These are phyloP conservation scores for Geopyxis carbonaria DNA, from an alignment of 495 filamentous ascomycete genomes.

Conservation along the genomic window DNA sequence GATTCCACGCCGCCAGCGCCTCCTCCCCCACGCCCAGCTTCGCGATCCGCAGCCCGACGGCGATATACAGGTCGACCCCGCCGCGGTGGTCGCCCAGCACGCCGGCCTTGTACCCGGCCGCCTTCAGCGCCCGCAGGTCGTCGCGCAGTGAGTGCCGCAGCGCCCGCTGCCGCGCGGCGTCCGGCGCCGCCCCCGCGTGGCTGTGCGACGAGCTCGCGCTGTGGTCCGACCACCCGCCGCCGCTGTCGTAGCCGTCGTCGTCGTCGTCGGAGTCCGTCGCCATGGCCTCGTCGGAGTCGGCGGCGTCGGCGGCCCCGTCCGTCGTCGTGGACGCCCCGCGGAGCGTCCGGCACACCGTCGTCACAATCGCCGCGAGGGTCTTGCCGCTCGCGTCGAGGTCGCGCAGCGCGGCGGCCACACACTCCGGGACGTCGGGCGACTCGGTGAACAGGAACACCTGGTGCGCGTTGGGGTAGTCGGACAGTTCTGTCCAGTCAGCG, in stretches of 20 bases:
- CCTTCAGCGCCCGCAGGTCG: conserved; percentile 46
- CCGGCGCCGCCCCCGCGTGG: too few relatives aligned
- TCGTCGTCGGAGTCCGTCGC: conserved; percentile 15
- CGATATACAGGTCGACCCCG: conserved; percentile 37
- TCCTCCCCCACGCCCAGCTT: conserved; percentile 64
- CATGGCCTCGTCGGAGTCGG: too few relatives aligned
- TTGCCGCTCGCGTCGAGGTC: conserved; percentile 12
- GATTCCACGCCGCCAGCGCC: conserved; percentile 58
- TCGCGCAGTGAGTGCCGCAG: conserved; percentile 29
- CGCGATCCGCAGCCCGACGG: conserved; percentile 46
- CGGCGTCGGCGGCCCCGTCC: too few relatives aligned
- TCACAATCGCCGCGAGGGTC: too few relatives aligned
- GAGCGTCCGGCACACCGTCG: not conserved
- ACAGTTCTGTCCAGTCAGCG: conserved; percentile 33
- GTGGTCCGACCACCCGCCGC: too few relatives aligned
- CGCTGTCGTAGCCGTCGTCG: too few relatives aligned
- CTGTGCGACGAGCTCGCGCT: too few relatives aligned
- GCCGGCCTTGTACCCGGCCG: conserved; percentile 62
- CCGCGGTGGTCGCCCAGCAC: conserved; percentile 31
- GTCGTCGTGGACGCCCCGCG: conserved; percentile 19
- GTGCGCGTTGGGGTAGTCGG: conserved; percentile 48
- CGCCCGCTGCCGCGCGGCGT: conserved; percentile 2
- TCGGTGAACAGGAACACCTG: conserved; percentile 43
- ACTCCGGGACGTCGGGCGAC: conserved; percentile 32
- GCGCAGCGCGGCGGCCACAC: conserved; percentile 34